phyloP scores from a whole-genome alignment of 306 rosid genomes.

The Senna tora region DNA sequence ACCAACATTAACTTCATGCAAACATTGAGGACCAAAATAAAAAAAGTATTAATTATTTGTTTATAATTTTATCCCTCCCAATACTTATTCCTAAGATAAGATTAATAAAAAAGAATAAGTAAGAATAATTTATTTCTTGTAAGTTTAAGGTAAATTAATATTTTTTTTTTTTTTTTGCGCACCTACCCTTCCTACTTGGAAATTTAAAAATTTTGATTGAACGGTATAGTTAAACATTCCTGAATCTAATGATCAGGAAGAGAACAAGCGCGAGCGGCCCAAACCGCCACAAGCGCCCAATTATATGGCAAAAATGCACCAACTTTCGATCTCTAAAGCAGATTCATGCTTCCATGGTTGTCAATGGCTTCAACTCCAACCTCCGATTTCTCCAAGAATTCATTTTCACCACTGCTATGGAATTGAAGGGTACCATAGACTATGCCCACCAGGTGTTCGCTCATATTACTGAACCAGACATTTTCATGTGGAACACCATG shows the following conservation, averaged over 20 bases:
- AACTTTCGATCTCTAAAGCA: conserved; percentile 61
- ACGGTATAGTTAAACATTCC: background rate
- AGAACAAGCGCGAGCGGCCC: conserved; percentile 54
- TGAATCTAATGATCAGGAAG: conserved; percentile 57
- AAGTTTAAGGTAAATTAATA: too few relatives aligned
- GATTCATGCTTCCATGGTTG: conserved; percentile 64
- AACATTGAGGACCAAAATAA: too few relatives aligned
- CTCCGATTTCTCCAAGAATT: conserved; percentile 53
- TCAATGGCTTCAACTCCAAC: conserved; percentile 66
- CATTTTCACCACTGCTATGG: conserved; percentile 53
- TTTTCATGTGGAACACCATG: conserved; percentile 78
- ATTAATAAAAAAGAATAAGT: too few relatives aligned
- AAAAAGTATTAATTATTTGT: too few relatives aligned
- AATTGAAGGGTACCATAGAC: conserved; percentile 48
- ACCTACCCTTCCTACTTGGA: too few relatives aligned
- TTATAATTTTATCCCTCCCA: too few relatives aligned
- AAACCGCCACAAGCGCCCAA: conserved; percentile 41
- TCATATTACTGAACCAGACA: conserved; percentile 67
- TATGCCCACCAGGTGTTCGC: conserved; percentile 71
- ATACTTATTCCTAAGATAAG: too few relatives aligned
- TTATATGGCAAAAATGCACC: conserved; percentile 55
- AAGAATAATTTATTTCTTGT: too few relatives aligned
- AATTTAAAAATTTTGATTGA: too few relatives aligned
- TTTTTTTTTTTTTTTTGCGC: too few relatives aligned
- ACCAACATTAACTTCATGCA: too few relatives aligned